phyloP scores from a whole-genome alignment of 1,139 yeast genomes.

The Debaryomycetaceae sp. region DNA sequence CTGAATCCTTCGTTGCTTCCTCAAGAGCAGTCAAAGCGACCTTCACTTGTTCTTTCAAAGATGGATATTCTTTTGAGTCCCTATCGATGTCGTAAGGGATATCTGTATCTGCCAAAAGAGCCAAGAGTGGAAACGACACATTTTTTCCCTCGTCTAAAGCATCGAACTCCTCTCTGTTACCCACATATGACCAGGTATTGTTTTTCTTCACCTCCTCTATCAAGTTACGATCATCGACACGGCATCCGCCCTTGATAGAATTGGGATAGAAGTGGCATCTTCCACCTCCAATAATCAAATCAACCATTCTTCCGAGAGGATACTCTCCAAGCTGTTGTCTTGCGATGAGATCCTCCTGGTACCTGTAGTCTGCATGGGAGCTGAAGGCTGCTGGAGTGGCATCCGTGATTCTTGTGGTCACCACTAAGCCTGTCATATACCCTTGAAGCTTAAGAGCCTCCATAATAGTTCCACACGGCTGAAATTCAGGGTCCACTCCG shows the following conservation, averaged over 20 bases:
- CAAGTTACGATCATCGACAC: conserved; percentile 63
- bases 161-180: conserved; percentile 56
- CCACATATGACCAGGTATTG: conserved; percentile 65
- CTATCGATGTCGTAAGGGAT: conserved; percentile 83
- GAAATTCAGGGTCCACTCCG: conserved; percentile 58
- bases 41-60: conserved; percentile 67
- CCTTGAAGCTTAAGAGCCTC: conserved; percentile 82
- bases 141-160: conserved; percentile 49
- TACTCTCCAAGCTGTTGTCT: conserved; percentile 77
- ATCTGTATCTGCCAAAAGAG: conserved; percentile 65
- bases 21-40: conserved; percentile 66
- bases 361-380: conserved; percentile 68
- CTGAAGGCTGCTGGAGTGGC: conserved; percentile 92
- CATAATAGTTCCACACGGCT: conserved; percentile 76
- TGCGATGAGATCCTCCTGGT: conserved; percentile 80
- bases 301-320: conserved; percentile 74
- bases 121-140: conserved; percentile 67
- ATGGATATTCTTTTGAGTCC: conserved; percentile 55
- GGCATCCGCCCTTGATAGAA: conserved; percentile 50
- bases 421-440: conserved; percentile 78
- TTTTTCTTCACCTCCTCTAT: conserved; percentile 52
- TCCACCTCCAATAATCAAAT: conserved; percentile 86
- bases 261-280: conserved; percentile 67
- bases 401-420: conserved; percentile 66
- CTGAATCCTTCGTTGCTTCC: conserved; percentile 62